Evolutionary conservation across 2,329 filamentous ascomycete species (phyloP), one percentile per base, ranked within the genome.

Genomic region (Neoascochyta sp.): DNA sequence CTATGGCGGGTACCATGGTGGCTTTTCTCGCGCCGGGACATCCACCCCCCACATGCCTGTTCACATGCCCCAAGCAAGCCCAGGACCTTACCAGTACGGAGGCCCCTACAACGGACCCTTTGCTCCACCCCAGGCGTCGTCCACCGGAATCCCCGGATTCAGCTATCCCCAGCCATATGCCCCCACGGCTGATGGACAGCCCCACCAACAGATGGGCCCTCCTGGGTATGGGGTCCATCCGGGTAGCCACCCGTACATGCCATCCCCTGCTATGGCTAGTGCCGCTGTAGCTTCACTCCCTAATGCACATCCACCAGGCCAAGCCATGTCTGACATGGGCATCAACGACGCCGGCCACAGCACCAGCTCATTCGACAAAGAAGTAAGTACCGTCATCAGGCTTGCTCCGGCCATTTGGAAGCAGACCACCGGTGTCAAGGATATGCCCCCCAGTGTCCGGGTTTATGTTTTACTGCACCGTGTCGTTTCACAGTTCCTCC

Each of bases 401-500:
- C 70, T 73, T 49, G 74, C 77, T 4, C 71, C 75, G 36, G 74
- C 78, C 14, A 60, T 82, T 19, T 89, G 83, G 81, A 73, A 74
- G 39, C 63, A 67, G 13, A 73, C 80, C 3, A 71, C 70, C 6
- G 69, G 70, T 3, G 66, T 86, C 40, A 76, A 76, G 44, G 73
- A 79, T 28, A 62, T 86, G 10, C 73, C 79, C 9, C 73, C 74
- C 21, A 74, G 73, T 37, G 69, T 85, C 25, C 77, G 78, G 43
- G 69, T 84, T 10, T 75, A 75, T 37, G 71, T 78, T 25, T 67
- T 84, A 7, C 70, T 89, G 22, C 70, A 82, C 50, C 78, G 83
- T 52, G 63, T 80, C 29, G 68, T 74, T 33, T 70, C 71, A 32
- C 69, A 68, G 19, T 86, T 81, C 50, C 66, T 71, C 23, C 58